Conservation (phyloP, 257 asterid genomes). For the Ocimum tenuiflorum region DNA sequence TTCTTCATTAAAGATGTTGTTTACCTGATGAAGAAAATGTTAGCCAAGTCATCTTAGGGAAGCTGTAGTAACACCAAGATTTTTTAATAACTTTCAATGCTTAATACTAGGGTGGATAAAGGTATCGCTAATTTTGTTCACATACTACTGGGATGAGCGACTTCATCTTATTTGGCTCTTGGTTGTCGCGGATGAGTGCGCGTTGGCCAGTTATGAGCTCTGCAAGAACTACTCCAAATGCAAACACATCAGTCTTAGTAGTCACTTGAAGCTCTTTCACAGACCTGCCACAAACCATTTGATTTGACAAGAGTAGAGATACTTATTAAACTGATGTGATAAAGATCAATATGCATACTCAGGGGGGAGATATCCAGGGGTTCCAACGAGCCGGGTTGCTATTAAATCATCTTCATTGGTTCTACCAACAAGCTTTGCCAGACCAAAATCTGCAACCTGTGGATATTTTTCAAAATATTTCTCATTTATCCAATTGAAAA, state of each 20-base stretch:
- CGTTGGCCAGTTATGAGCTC: slow-evolving; percentile 83
- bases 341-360: slow-evolving; percentile 42
- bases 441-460: slow-evolving; percentile 85
- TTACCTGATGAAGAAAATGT: slow-evolving; percentile 35
- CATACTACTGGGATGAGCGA: slow-evolving; percentile 76
- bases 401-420: slow-evolving; percentile 57
- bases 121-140: not conserved
- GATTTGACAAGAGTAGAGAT: not conserved
- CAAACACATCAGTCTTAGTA: slow-evolving; percentile 75
- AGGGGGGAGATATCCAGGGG: slow-evolving; percentile 91
- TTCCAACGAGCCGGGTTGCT: slow-evolving; percentile 75
- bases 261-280: slow-evolving; percentile 85
- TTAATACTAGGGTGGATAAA: not conserved
- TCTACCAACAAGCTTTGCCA: slow-evolving; percentile 75
- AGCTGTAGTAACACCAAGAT: not conserved
- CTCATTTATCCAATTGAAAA: not conserved
- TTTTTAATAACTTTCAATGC: not conserved
- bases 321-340: not conserved
- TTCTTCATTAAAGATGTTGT: slow-evolving; percentile 40
- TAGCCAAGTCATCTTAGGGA: too few relatives aligned
- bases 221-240: slow-evolving; percentile 79
- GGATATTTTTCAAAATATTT: not conserved
- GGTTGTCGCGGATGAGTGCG: slow-evolving; percentile 58
- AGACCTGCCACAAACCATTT: slow-evolving; percentile 38
- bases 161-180: slow-evolving; percentile 59